phyloP scores from a whole-genome alignment of 2,329 filamentous ascomycete species.

The Venturia aucupariae region DNA sequence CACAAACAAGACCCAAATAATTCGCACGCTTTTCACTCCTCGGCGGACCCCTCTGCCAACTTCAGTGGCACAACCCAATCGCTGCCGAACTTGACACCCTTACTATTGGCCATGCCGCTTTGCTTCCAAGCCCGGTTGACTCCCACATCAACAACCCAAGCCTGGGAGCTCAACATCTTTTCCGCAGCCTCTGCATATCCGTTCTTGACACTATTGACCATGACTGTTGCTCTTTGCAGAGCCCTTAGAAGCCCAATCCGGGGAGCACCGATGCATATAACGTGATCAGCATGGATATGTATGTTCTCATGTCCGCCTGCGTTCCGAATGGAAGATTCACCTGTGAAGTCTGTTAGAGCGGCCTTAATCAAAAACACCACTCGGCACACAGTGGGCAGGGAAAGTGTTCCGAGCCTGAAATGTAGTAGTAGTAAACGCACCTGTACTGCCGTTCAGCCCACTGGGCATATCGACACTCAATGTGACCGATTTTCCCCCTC shows the following conservation, averaged over 20 bases:
- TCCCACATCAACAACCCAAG: slow-evolving; percentile 82
- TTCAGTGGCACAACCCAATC: slow-evolving; percentile 72
- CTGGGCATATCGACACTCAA: slow-evolving; percentile 87
- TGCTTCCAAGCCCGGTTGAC: slow-evolving; percentile 79
- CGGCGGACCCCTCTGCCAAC: slow-evolving; percentile 24
- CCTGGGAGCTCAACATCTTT: slow-evolving; percentile 36
- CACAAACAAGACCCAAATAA: background rate
- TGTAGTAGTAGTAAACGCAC: slow-evolving; percentile 25
- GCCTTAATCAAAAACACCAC: background rate
- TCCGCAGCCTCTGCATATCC: slow-evolving; percentile 27
- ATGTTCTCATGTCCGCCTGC: slow-evolving; percentile 53
- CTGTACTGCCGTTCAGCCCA: slow-evolving; percentile 72
- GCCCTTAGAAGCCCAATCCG: slow-evolving; percentile 76
- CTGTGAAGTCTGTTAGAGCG: slow-evolving; percentile 22
- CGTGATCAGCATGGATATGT: slow-evolving; percentile 70
- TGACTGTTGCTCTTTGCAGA: slow-evolving; percentile 44
- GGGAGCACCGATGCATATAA: slow-evolving; percentile 79
- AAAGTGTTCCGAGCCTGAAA: background rate
- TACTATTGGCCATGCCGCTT: slow-evolving; percentile 68
- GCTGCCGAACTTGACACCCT: slow-evolving; percentile 80
- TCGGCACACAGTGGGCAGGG: background rate
- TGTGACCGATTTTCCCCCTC: slow-evolving; percentile 51
- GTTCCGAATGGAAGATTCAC: slow-evolving; percentile 52
- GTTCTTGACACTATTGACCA: background rate
- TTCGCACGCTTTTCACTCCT: background rate